Evolutionary conservation across 768 basidiomycete species (phyloP).

Genomic region (Candolleomyces eurysporus): DNA sequence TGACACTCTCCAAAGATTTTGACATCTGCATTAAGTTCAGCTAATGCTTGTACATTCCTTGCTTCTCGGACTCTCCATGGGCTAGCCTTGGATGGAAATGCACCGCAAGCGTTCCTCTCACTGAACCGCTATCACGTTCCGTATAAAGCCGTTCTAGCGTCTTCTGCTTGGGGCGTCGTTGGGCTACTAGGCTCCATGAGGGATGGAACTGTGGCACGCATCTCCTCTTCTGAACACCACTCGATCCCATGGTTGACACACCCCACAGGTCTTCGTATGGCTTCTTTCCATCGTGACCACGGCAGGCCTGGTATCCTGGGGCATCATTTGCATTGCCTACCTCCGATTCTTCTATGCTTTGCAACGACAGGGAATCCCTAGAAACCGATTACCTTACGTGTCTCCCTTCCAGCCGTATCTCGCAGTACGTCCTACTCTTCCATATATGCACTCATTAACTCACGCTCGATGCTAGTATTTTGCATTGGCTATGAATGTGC

Average conservation of each 20-base stretch:
- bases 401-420: conserved; percentile 49
- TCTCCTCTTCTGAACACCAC: not conserved
- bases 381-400: conserved; percentile 32
- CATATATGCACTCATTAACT: not conserved
- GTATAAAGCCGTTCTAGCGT: conserved; percentile 23
- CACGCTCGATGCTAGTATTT: conserved; percentile 19
- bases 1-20: conserved; percentile 29
- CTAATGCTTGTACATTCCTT: conserved; percentile 51
- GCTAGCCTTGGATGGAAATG: conserved; percentile 37
- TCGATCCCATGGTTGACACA: not conserved
- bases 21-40: conserved; percentile 58
- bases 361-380: conserved; percentile 26
- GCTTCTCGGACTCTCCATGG: conserved; percentile 38
- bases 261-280: conserved; percentile 24
- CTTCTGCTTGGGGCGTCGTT: conserved; percentile 23
- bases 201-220: conserved; percentile 18
- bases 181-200: conserved; percentile 25
- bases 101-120: conserved; percentile 28
- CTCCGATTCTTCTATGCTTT: conserved; percentile 29
- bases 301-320: conserved; percentile 30
- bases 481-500: conserved; percentile 24
- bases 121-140: conserved; percentile 31
- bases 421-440: conserved; percentile 22
- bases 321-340: conserved; percentile 27
- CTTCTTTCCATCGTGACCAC: conserved; percentile 28